Percentiles rank a stretch among this genome's conserved stretches.
Conservation (phyloP, 2,329 filamentous ascomycete species). For the Pseudocercospora fijiensis region DNA sequence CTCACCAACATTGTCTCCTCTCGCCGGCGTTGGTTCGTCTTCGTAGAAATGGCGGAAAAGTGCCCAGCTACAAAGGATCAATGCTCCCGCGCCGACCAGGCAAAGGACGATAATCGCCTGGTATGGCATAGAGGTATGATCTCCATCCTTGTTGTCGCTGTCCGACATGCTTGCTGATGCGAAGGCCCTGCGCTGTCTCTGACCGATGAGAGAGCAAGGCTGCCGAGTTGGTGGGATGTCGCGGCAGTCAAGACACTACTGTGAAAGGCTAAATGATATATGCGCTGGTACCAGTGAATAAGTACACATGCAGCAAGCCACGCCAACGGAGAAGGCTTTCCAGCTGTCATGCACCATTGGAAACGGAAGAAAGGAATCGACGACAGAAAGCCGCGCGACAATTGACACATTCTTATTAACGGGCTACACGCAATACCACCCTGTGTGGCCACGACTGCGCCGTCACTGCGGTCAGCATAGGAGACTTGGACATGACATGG, state of each 20-base stretch:
- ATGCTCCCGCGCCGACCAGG: constrained; percentile 25
- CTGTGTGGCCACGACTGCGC: neutral
- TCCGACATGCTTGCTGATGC: neutral
- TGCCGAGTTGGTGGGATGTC: neutral
- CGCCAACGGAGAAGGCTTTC: neutral
- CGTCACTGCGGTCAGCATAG: neutral
- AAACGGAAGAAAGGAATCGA: neutral
- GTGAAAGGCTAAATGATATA: neutral
- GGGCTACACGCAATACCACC: neutral
- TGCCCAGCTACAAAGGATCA: constrained; percentile 24
- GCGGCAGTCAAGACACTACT: neutral
- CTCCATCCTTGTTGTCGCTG: neutral
- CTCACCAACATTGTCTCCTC: constrained; percentile 2
- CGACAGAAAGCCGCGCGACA: neutral
- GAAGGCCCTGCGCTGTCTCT: neutral
- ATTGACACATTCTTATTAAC: neutral
- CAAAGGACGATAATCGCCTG: constrained; percentile 28
- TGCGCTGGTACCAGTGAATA: neutral
- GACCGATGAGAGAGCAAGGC: neutral
- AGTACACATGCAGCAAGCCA: constrained; percentile 3
- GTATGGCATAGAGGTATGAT: constrained; percentile 20
- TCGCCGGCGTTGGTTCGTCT: constrained; percentile 4
- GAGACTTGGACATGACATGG: neutral
- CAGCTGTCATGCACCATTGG: neutral
- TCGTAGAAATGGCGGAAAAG: constrained; percentile 24